Evolutionary conservation across 2,329 filamentous ascomycete species (phyloP), one percentile per base, ranked within the genome.

Genomic region (Exophiala calicioides): DNA sequence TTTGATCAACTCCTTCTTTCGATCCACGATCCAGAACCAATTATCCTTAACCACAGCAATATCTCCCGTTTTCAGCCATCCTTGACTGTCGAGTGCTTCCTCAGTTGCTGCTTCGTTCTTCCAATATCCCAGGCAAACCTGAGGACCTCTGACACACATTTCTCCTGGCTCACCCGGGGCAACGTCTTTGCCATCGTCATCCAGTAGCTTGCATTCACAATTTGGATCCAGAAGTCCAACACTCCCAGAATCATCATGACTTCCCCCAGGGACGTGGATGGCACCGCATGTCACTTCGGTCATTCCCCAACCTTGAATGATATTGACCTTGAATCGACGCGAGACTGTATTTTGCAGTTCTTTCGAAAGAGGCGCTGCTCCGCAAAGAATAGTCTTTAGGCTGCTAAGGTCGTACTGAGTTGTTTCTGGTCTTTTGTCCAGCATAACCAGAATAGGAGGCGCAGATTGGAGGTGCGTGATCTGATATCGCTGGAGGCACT

Each of bases 81-180:
- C 75, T 1, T 75, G 70, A 0, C 71, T 57, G 2, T 85, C 86
- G 52, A 91, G 81, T 0, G 85, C 82, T 30, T 87, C 82, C 2
- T 71, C 73, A 2, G 88, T 88, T 3, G 83, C 80, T 52, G 85
- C 79, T 0, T 81, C 78, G 44, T 86, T 85, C 59, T 88, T 88
- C 58, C 84, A 76, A 61, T 91, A 94, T 1, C 86, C 88, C 55
- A 79, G 74, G 68, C 90, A 90, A 18, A 91, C 72, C 51, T 93
- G 91, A 0, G 88, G 88, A 0, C 89, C 89, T 47, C 82, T 82
- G 45, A 91, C 73, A 73, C 86, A 86, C 1, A 81, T 67, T 58
- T 81, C 78, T 7, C 78, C 78, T 0, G 73, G 67, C 57, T 82
- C 69, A 24, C 72, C 72, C 3, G 77, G 58, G 0, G 66, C 74